Evolutionary conservation across 495 filamentous ascomycete species (phyloP).

Genomic region (Penicillium argentinense): DNA sequence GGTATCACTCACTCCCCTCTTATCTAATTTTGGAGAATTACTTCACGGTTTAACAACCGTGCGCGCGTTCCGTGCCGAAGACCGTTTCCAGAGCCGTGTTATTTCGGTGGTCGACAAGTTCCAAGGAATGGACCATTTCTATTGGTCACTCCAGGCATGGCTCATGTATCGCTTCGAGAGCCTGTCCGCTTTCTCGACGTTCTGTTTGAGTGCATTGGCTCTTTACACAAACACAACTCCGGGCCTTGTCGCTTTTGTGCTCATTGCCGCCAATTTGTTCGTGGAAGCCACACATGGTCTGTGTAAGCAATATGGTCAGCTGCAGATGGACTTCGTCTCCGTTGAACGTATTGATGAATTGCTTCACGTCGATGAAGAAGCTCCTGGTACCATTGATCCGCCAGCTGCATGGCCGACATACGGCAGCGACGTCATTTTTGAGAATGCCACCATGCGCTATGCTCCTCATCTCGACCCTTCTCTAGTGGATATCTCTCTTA

Average conservation of each 20-base stretch:
- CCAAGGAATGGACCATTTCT: slow-evolving; percentile 92
- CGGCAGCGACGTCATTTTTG: slow-evolving; percentile 68
- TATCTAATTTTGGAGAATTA: slow-evolving; percentile 83
- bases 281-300: slow-evolving; percentile 69
- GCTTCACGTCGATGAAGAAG: slow-evolving; percentile 71
- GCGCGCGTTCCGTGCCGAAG: slow-evolving; percentile 68
- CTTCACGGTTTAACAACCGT: slow-evolving; percentile 79
- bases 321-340: slow-evolving; percentile 89
- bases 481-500: slow-evolving; percentile 60
- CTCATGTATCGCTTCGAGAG: slow-evolving; percentile 74
- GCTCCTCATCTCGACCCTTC: slow-evolving; percentile 72
- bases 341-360: slow-evolving; percentile 82
- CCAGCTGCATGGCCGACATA: slow-evolving; percentile 74
- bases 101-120: slow-evolving; percentile 77
- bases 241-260: slow-evolving; percentile 74
- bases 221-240: slow-evolving; percentile 67
- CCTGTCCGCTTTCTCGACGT: slow-evolving; percentile 68
- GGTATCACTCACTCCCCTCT: slow-evolving; percentile 76
- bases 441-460: slow-evolving; percentile 74
- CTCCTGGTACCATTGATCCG: slow-evolving; percentile 60
- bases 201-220: slow-evolving; percentile 67
- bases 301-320: slow-evolving; percentile 72
- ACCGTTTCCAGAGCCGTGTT: slow-evolving; percentile 71
- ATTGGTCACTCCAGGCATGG: slow-evolving; percentile 84
- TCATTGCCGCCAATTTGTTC: slow-evolving; percentile 42